These are phyloP conservation scores for Poa pratensis DNA, from an alignment of 176 grass and related monocot genomes.

Conservation along the genomic window DNA sequence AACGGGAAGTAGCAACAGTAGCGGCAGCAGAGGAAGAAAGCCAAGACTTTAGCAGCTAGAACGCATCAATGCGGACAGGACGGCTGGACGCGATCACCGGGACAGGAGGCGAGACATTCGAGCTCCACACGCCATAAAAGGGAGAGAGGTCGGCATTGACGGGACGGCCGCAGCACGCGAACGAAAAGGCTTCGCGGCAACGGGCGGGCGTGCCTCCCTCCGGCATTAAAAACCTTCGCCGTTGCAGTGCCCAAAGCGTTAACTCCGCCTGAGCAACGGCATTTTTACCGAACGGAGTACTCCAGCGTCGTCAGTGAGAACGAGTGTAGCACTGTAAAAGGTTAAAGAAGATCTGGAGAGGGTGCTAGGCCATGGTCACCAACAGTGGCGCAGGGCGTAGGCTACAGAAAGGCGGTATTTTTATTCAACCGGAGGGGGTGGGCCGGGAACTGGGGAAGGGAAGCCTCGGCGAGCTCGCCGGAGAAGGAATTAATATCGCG, in stretches of 20 bases:
- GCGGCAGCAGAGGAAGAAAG: not conserved
- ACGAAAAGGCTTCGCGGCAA: not conserved
- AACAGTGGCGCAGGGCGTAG: slow-evolving; percentile 16
- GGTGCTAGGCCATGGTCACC: not conserved
- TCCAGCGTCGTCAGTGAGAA: not conserved
- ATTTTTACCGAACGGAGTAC: not conserved
- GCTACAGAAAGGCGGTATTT: slow-evolving; percentile 32
- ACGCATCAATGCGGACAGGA: not conserved
- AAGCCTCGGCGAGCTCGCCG: slow-evolving; percentile 12
- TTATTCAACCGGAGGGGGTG: not conserved
- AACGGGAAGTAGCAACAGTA: not conserved
- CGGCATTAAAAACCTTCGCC: slow-evolving; percentile 31
- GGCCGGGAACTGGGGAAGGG: not conserved
- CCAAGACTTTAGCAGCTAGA: not conserved
- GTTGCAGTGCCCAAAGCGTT: not conserved
- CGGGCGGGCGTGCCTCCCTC: not conserved
- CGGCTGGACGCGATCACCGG: slow-evolving; percentile 2
- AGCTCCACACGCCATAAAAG: slow-evolving; percentile 21
- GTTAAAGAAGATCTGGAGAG: not conserved
- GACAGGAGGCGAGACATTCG: not conserved
- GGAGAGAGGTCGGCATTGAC: slow-evolving; percentile 10
- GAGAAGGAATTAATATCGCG: slow-evolving; percentile 23
- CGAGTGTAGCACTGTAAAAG: not conserved
- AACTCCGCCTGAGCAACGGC: slow-evolving; percentile 4
- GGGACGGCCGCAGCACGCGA: slow-evolving; percentile 13